phyloP scores from a whole-genome alignment of 192 early-diverging fungal species.

The Coemansia sp. region DNA sequence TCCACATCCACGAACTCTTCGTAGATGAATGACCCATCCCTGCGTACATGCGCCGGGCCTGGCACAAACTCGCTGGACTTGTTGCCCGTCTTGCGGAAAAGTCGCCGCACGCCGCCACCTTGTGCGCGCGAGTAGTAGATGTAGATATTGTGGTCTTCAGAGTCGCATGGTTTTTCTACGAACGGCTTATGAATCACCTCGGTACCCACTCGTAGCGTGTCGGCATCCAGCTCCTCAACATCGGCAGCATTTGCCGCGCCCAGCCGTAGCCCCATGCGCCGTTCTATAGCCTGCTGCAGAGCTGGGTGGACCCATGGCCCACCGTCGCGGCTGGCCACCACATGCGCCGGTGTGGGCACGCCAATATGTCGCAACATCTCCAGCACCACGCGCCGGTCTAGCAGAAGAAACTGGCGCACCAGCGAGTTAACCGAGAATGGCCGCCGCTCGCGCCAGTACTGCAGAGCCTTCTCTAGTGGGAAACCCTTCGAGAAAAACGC shows the following conservation, averaged over 20 bases:
- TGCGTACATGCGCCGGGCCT: slow-evolving; percentile 64
- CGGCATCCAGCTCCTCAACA: slow-evolving; percentile 55
- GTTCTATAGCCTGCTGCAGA: slow-evolving; percentile 57
- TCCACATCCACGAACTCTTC: slow-evolving; percentile 94
- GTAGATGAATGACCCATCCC: slow-evolving; percentile 85
- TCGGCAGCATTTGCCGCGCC: slow-evolving; percentile 20
- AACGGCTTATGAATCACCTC: slow-evolving; percentile 84
- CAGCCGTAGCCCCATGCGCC: slow-evolving; percentile 55
- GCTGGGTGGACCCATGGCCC: slow-evolving; percentile 59
- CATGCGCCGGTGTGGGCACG: slow-evolving; percentile 78
- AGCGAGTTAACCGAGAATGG: slow-evolving; percentile 94
- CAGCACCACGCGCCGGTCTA: slow-evolving; percentile 88
- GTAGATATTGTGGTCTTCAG: slow-evolving; percentile 96
- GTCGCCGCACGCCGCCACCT: slow-evolving; percentile 78
- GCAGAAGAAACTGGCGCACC: slow-evolving; percentile 79
- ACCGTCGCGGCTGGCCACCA: slow-evolving; percentile 71
- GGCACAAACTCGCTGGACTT: slow-evolving; percentile 90
- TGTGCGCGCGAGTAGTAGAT: slow-evolving; percentile 83
- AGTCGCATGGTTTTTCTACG: slow-evolving; percentile 95
- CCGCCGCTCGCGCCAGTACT: slow-evolving; percentile 77
- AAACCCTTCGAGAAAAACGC: slow-evolving; percentile 95
- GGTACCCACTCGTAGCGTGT: slow-evolving; percentile 71
- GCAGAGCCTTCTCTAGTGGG: slow-evolving; percentile 88
- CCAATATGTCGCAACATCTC: slow-evolving; percentile 73
- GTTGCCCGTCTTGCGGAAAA: slow-evolving; percentile 91